phyloP scores from a whole-genome alignment of 2,329 filamentous ascomycete species.

The Diplodia corticola region DNA sequence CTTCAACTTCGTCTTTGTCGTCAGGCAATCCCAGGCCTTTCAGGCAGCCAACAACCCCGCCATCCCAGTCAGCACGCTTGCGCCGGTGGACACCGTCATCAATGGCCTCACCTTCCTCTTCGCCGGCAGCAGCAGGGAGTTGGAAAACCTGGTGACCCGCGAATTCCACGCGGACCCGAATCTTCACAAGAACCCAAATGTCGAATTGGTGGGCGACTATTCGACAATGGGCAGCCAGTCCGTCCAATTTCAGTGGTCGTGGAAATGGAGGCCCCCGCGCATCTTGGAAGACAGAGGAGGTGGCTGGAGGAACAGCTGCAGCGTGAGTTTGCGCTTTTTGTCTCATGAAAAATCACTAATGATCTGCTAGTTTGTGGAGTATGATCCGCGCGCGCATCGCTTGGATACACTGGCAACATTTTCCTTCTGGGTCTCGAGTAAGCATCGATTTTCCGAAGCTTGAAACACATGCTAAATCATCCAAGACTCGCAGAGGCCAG shows the following conservation, averaged over 20 bases:
- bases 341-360: not conserved
- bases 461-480: conserved; percentile 1
- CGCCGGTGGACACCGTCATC: conserved; percentile 68
- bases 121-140: conserved; percentile 78
- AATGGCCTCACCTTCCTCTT: conserved; percentile 91
- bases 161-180: conserved; percentile 98
- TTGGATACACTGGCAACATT: conserved; percentile 88
- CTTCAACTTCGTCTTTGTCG: conserved; percentile 89
- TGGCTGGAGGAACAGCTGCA: conserved; percentile 95
- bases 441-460: conserved; percentile 30
- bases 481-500: conserved; percentile 39
- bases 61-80: conserved; percentile 14
- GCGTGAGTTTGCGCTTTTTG: conserved; percentile 54
- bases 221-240: conserved; percentile 79
- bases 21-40: conserved; percentile 56
- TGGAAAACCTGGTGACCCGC: conserved; percentile 89
- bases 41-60: conserved; percentile 47
- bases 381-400: conserved; percentile 88
- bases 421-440: conserved; percentile 91
- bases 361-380: conserved; percentile 77
- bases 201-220: conserved; percentile 91
- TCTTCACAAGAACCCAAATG: conserved; percentile 94
- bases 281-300: conserved; percentile 75
- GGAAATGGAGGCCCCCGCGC: conserved; percentile 96
- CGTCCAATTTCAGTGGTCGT: conserved; percentile 90